Base-by-base conservation (phyloP, 257 asterid genomes). In the Plantago elongata region DNA sequence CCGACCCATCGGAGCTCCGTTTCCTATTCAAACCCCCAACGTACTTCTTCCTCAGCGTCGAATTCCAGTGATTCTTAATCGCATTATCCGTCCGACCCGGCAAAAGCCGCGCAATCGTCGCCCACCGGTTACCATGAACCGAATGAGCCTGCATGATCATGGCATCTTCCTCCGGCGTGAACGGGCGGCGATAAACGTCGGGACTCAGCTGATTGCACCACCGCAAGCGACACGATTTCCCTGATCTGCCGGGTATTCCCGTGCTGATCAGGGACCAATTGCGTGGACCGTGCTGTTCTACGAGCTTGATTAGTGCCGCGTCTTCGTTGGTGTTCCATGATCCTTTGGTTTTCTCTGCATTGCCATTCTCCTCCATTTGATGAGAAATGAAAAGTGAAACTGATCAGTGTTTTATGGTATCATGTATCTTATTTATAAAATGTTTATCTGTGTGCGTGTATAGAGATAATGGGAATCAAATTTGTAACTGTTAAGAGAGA, bases 121-220 rank as follows among this genome's bases (percentile, higher is more conserved):
- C 88, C 94, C 94, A 83, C 18, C 76, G 59, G 54, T 85, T 85
- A 4, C 94, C 90, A 38, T 80, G 78, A 11, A 67, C 38, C 0
- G 79, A 68, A n/a, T 85, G 94, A 6, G 86, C 86, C 73, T 57
- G 61, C 9, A 74, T 9, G 34, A 85, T 83, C 0, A 69, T 44
- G 9, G 73, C 80, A 62, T 85, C 90, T 71, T 85, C 94, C 12
- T 69, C 72, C 13, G 75, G 70, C 40, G 88, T 64, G 66, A 83
- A 85, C 8, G 88, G 83, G 47, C 84, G 84, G 72, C 79, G 94
- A 49, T 78, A 77, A 64, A 85, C 94, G 22, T 51, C 69, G 3
- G 90, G 90, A 34, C 90, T 74, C n/a, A 83, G 77, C 86, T 85
- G 94, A n/a, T 85, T 85, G 75, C 94, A 85, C 94, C 94, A 85